Conservation (phyloP, 441 rosid species). For the Macaranga tanarius region DNA sequence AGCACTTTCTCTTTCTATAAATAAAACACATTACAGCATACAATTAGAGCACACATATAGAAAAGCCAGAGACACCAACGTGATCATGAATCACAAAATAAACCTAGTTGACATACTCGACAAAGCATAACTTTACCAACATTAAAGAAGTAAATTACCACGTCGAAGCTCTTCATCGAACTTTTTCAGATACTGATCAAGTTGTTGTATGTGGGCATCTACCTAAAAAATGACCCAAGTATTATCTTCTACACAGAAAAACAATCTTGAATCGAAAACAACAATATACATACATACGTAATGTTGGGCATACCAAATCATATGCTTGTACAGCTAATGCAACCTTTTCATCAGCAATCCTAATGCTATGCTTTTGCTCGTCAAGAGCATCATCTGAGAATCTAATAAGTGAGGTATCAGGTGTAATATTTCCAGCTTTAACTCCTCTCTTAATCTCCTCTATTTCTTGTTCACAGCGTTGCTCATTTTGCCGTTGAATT, state of each 20-base stretch:
- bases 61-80: neutral
- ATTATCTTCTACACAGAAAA: neutral
- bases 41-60: conserved; percentile 1
- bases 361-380: conserved; percentile 88
- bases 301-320: conserved; percentile 74
- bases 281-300: too few species aligned
- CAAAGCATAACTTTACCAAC: neutral
- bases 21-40: conserved; percentile 16
- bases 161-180: conserved; percentile 77
- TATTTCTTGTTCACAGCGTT: conserved; percentile 82
- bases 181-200: conserved; percentile 83
- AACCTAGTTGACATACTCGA: neutral
- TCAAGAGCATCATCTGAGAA: conserved; percentile 92
- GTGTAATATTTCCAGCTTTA: conserved; percentile 56
- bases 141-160: conserved; percentile 41
- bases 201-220: conserved; percentile 90
- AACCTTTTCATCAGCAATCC: conserved; percentile 97
- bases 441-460: conserved; percentile 72
- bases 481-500: conserved; percentile 79
- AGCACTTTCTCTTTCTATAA: conserved; percentile 61
- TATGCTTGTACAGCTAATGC: conserved; percentile 87
- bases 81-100: neutral
- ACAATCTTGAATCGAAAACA: neutral
- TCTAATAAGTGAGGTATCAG: conserved; percentile 50
- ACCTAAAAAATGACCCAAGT: conserved; percentile 54